phyloP scores from a whole-genome alignment of 78 protist genomes.

The Planoprotostelium fungivorum region DNA sequence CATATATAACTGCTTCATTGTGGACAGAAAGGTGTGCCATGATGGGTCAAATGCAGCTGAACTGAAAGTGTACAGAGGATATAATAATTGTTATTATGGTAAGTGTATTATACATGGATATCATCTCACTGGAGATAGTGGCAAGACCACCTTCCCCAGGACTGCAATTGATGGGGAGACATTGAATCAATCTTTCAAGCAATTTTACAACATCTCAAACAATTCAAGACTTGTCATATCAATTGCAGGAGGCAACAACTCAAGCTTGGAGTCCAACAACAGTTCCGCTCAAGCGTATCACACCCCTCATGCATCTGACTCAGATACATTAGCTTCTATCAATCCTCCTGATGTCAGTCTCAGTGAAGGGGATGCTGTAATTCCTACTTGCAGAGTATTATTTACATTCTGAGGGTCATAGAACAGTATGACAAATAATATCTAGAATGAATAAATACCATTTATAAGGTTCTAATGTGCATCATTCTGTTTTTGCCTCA shows the following conservation, averaged over 20 bases:
- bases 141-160: background rate
- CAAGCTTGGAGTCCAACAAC: background rate
- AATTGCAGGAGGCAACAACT: background rate
- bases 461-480: background rate
- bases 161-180: background rate
- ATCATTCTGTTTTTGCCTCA: conserved; percentile 1
- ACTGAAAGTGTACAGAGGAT: background rate
- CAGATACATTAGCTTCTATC: background rate
- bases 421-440: background rate
- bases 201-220: background rate
- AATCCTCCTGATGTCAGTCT: background rate
- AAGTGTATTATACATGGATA: background rate
- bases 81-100: background rate
- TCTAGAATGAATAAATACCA: background rate
- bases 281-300: background rate
- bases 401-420: background rate
- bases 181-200: background rate
- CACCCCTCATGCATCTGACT: conserved; percentile 1
- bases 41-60: background rate
- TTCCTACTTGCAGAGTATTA: background rate
- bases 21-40: background rate
- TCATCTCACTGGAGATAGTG: background rate
- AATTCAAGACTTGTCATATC: background rate
- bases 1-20: background rate
- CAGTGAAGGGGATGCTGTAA: background rate